Conservation (phyloP, 768 basidiomycete species). For the Mycena maculata region DNA sequence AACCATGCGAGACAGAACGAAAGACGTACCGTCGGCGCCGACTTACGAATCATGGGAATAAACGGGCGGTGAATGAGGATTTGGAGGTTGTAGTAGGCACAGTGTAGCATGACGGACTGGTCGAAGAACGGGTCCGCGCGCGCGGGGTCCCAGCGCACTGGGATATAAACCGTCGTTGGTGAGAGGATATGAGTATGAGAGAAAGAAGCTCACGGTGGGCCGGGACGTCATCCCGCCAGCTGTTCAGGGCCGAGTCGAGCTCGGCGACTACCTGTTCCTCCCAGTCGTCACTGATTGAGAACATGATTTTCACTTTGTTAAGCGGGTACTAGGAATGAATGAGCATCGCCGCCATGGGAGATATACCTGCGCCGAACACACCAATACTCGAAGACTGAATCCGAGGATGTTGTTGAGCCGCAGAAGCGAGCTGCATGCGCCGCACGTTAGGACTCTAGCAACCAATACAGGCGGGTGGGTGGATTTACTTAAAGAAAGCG, state of each 20-base stretch:
- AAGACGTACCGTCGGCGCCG: conserved; percentile 38
- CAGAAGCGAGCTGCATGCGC: conserved; percentile 58
- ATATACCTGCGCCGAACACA: conserved; percentile 40
- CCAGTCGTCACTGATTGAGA: conserved; percentile 61
- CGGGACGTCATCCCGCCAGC: conserved; percentile 58
- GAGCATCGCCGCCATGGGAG: neutral
- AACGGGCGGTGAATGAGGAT: conserved; percentile 85
- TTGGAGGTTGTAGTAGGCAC: conserved; percentile 60
- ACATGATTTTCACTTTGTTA: conserved; percentile 66
- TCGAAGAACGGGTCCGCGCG: conserved; percentile 52
- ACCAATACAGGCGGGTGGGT: no score
- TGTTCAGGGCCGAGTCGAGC: conserved; percentile 79
- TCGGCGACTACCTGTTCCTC: conserved; percentile 75
- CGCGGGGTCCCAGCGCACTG: conserved; percentile 59
- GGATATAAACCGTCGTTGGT: conserved; percentile 60
- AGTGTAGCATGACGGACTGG: conserved; percentile 67
- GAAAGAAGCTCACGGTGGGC: conserved; percentile 59
- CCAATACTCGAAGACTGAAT: conserved; percentile 67
- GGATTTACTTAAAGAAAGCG: conserved; percentile 69
- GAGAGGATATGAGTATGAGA: neutral
- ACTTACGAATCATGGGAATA: conserved; percentile 72
- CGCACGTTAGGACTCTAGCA: no score
- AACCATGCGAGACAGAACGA: no score
- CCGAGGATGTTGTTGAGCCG: conserved; percentile 70
- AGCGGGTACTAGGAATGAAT: conserved; percentile 64